Conservation (phyloP, 2,329 filamentous ascomycete genomes). For the Sarocladium strictum region DNA sequence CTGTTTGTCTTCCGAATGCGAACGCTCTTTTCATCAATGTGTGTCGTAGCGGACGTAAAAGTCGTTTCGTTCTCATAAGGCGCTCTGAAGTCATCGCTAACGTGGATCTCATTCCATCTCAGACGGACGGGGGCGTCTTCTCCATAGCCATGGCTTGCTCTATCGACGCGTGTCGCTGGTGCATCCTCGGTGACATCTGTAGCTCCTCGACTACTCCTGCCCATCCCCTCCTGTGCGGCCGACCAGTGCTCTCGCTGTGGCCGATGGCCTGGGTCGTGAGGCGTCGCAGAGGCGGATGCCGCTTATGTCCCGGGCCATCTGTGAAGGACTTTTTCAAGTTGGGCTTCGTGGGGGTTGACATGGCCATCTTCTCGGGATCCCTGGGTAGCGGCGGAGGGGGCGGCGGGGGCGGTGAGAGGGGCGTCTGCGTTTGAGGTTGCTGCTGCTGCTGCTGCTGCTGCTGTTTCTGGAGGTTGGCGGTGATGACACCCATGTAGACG, state of each 20-base stretch:
- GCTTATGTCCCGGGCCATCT: slow-evolving; percentile 31
- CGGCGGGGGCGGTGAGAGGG: slow-evolving; percentile 18
- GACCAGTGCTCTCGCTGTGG: slow-evolving; percentile 41
- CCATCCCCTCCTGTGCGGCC: slow-evolving; percentile 50
- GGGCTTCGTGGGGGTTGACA: slow-evolving; percentile 23
- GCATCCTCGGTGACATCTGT: slow-evolving; percentile 54
- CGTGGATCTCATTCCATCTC: neutral
- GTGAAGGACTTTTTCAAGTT: slow-evolving; percentile 34
- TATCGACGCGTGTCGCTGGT: slow-evolving; percentile 56
- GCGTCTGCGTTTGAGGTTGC: neutral
- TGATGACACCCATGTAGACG: slow-evolving; percentile 56
- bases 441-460: slow-evolving; percentile 28
- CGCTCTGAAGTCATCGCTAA: neutral
- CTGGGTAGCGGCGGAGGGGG: slow-evolving; percentile 22
- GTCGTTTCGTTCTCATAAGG: neutral
- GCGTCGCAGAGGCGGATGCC: slow-evolving; percentile 39
- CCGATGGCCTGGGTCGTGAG: slow-evolving; percentile 49
- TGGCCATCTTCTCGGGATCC: slow-evolving; percentile 29
- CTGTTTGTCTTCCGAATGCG: neutral
- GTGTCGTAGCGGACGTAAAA: no score
- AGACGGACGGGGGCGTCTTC: slow-evolving; percentile 13
- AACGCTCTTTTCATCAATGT: no score
- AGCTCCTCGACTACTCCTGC: slow-evolving; percentile 58
- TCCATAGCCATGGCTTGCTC: slow-evolving; percentile 46
- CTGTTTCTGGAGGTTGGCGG: slow-evolving; percentile 29